Conservation (phyloP, 1,139 yeast species). For the Meyerozyma guilliermondii region DNA sequence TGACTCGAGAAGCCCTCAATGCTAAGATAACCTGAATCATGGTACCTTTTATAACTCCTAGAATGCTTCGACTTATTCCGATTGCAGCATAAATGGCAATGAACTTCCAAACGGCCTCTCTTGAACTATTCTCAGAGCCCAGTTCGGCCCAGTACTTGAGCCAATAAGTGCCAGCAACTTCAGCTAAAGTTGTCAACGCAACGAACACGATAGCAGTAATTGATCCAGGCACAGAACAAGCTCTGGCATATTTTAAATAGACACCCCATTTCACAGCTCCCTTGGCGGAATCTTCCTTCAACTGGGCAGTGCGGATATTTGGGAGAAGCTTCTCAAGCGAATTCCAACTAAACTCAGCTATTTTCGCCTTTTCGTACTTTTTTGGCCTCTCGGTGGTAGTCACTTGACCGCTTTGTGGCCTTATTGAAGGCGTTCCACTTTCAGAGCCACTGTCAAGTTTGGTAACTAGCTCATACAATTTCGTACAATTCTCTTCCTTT, state of each 20-base stretch:
- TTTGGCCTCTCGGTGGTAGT: not conserved
- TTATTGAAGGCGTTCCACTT: constrained; percentile 1
- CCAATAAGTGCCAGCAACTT: constrained; percentile 47
- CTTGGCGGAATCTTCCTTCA: constrained; percentile 21
- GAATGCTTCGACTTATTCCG: constrained; percentile 18
- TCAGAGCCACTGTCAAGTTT: constrained; percentile 17
- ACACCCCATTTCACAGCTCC: constrained; percentile 24
- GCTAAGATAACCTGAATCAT: constrained; percentile 15
- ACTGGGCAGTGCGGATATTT: constrained; percentile 19
- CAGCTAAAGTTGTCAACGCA: constrained; percentile 11
- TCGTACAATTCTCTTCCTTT: constrained; percentile 16
- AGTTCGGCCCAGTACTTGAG: constrained; percentile 57
- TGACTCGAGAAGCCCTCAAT: constrained; percentile 18
- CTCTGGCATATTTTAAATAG: constrained; percentile 19
- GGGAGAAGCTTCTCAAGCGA: constrained; percentile 23
- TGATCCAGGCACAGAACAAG: constrained; percentile 21
- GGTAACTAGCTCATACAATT: constrained; percentile 18
- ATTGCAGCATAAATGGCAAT: constrained; percentile 27
- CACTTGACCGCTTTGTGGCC: not conserved
- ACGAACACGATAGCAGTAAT: constrained; percentile 10
- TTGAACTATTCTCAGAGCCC: constrained; percentile 23
- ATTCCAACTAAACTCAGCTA: constrained; percentile 30
- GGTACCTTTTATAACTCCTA: constrained; percentile 9
- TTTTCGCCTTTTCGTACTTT: constrained; percentile 16
- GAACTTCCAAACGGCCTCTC: constrained; percentile 18